phyloP scores from a whole-genome alignment of 768 basidiomycete genomes.

The Heimioporus sp. region DNA sequence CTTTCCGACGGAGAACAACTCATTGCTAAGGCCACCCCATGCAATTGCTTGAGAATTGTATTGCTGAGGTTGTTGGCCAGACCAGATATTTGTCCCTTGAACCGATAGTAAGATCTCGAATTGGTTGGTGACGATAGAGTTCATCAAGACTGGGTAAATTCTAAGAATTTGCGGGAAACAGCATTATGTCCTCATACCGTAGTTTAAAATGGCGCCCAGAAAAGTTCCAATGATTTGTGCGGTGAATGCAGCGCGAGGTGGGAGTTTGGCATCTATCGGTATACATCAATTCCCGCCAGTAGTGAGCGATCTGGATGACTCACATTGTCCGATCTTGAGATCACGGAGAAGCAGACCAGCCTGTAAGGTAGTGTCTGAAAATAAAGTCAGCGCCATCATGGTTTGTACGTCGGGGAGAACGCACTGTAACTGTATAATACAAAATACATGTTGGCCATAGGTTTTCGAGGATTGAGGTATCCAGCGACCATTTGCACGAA shows the following conservation, averaged over 20 bases:
- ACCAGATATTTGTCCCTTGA: constrained; percentile 46
- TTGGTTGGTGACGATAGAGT: constrained; percentile 51
- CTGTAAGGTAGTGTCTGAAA: too few relatives aligned
- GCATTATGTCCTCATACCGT: too few relatives aligned
- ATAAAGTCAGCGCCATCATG: too few relatives aligned
- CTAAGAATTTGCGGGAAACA: too few relatives aligned
- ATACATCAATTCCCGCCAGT: too few relatives aligned
- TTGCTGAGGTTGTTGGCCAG: constrained; percentile 30
- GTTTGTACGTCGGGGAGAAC: too few relatives aligned
- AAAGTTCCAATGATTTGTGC: constrained; percentile 47
- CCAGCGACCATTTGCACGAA: constrained; percentile 40
- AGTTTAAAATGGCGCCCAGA: constrained; percentile 35
- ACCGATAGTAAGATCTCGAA: constrained; percentile 51
- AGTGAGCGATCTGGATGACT: too few relatives aligned
- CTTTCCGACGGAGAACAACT: constrained; percentile 31
- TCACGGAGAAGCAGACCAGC: constrained; percentile 57
- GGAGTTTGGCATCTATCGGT: constrained; percentile 54
- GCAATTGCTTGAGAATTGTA: constrained; percentile 36
- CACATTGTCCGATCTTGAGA: constrained; percentile 43
- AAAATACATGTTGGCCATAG: constrained; percentile 44
- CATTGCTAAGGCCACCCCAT: constrained; percentile 39
- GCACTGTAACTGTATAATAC: constrained; percentile 48
- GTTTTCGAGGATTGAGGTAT: constrained; percentile 34
- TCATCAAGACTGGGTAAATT: too few relatives aligned
- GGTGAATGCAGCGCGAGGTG: constrained; percentile 63